phyloP scores from a whole-genome alignment of 495 filamentous ascomycete genomes.

The Xylaria venustula region DNA sequence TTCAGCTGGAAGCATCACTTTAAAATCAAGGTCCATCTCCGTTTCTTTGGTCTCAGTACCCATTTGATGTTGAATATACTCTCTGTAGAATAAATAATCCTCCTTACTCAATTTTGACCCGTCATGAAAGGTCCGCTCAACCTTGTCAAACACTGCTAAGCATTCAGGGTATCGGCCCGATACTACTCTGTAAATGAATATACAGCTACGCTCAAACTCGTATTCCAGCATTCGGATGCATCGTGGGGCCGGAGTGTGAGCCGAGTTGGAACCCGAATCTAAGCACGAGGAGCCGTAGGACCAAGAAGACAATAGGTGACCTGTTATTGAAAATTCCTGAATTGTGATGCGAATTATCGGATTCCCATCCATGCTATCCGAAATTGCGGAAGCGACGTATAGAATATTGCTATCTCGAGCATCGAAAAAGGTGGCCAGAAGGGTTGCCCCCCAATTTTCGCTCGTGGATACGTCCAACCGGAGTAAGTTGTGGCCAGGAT shows the following conservation, averaged over 20 bases:
- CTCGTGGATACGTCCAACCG: slow-evolving; percentile 13
- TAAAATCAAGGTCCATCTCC: no score
- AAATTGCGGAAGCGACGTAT: slow-evolving; percentile 20
- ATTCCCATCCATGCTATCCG: not conserved
- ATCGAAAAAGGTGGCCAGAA: slow-evolving; percentile 20
- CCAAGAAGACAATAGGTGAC: not conserved
- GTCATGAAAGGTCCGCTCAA: not conserved
- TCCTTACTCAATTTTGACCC: not conserved
- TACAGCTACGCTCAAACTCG: not conserved
- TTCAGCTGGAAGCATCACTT: no score
- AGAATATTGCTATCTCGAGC: slow-evolving; percentile 13
- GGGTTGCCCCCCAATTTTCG: slow-evolving; percentile 14
- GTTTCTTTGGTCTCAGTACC: no score
- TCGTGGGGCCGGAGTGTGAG: no score
- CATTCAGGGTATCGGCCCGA: no score
- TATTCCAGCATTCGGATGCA: not conserved
- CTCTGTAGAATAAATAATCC: no score
- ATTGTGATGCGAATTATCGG: not conserved
- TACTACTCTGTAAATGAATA: not conserved
- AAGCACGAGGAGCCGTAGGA: no score
- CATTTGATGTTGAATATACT: no score
- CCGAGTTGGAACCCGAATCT: no score
- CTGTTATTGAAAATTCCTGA: slow-evolving; percentile 1
- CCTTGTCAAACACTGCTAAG: not conserved
- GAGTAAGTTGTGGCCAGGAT: not conserved